phyloP scores from a whole-genome alignment of 306 rosid species.

The Gastrolobium villosum region DNA sequence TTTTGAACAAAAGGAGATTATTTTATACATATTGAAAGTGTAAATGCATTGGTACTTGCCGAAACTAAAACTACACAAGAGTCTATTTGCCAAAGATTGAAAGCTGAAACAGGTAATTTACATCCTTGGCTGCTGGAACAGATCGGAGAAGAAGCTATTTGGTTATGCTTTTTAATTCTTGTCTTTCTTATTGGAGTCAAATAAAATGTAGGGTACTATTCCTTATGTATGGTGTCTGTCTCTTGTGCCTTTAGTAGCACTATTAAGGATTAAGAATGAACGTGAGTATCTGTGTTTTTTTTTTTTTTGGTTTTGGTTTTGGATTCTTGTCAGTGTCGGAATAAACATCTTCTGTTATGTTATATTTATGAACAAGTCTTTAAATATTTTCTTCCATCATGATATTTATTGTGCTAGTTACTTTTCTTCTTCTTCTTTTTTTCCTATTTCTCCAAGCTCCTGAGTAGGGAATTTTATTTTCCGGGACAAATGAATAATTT shows the following conservation, averaged over 20 bases:
- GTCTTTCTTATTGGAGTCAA: not conserved
- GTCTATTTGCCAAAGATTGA: not conserved
- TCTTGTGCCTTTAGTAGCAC: not conserved
- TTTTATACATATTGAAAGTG: not conserved
- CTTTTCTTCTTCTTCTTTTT: not conserved
- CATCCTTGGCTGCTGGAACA: not conserved
- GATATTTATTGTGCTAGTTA: not conserved
- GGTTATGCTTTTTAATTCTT: not conserved
- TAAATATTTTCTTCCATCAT: not conserved
- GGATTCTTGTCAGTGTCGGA: too few species aligned
- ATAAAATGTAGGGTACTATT: conserved; percentile 6
- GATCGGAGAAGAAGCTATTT: not conserved
- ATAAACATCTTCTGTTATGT: too few species aligned
- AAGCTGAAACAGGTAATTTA: not conserved
- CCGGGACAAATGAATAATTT: not conserved
- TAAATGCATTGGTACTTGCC: not conserved
- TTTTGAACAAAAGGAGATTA: too few species aligned
- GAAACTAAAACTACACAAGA: not conserved
- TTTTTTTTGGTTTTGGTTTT: too few species aligned
- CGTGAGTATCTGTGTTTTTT: not conserved
- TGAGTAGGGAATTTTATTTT: not conserved
- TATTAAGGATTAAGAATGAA: not conserved
- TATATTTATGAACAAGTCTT: not conserved
- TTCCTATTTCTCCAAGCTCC: not conserved
- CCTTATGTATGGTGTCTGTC: not conserved